phyloP scores from a whole-genome alignment of 2,329 filamentous ascomycete species.

The Waltergamsia citrina region DNA sequence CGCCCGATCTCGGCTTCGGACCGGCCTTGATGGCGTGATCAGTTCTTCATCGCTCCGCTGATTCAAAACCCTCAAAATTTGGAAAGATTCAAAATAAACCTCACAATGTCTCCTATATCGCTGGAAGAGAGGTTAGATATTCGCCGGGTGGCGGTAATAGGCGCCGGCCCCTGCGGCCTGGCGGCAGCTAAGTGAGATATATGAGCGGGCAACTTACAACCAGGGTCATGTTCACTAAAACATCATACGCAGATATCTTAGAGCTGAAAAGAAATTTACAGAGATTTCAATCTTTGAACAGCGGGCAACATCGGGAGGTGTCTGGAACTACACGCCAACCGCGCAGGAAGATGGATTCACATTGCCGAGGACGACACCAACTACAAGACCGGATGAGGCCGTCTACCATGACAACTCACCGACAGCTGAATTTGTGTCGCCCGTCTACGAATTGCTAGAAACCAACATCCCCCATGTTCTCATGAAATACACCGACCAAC shows the following conservation, averaged over 20 bases:
- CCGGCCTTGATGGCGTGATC: too few species aligned
- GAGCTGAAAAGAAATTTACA: conserved; percentile 53
- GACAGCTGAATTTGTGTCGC: conserved; percentile 51
- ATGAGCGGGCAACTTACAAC: neutral
- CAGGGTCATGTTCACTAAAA: too few species aligned
- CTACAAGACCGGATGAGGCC: conserved; percentile 30
- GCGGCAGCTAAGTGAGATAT: conserved; percentile 37
- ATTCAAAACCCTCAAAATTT: too few species aligned
- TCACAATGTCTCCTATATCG: too few species aligned
- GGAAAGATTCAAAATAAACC: too few species aligned
- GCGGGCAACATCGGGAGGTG: conserved; percentile 52
- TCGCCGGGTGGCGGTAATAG: conserved; percentile 55
- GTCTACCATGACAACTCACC: conserved; percentile 13
- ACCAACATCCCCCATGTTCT: conserved; percentile 66
- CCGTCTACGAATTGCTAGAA: conserved; percentile 61
- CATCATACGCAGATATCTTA: conserved; percentile 51
- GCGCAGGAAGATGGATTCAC: conserved; percentile 14
- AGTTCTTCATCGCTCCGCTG: too few species aligned
- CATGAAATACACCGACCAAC: conserved; percentile 59
- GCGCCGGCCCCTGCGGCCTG: conserved; percentile 63
- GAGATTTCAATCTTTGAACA: conserved; percentile 64
- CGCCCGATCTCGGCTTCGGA: too few species aligned
- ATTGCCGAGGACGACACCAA: conserved; percentile 19
- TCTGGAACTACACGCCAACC: conserved; percentile 56
- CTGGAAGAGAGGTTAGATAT: too few species aligned